Conservation (phyloP, 352 stramenopile genomes). For the Globisporangium cystogenes region DNA sequence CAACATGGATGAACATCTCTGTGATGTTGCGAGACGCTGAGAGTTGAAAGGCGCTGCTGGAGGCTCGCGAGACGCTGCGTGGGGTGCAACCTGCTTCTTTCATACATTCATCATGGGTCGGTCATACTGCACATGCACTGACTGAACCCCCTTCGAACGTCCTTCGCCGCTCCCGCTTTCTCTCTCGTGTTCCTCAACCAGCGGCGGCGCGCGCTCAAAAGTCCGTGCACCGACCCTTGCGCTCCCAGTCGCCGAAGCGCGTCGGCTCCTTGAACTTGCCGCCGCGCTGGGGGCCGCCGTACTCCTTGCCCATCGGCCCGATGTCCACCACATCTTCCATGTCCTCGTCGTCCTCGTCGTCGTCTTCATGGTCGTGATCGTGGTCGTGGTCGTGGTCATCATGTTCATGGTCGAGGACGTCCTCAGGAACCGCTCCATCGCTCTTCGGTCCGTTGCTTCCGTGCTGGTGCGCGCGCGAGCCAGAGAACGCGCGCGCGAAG, state of each 20-base stretch:
- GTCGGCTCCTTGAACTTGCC: constrained; percentile 94
- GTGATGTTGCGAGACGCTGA: no score
- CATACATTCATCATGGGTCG: no score
- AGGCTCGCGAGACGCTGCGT: no score
- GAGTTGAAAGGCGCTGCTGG: no score
- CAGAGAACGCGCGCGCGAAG: constrained; percentile 21
- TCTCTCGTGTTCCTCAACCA: no score
- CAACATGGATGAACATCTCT: no score
- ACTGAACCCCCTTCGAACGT: no score
- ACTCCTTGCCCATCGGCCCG: constrained; percentile 88
- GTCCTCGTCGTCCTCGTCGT: constrained; percentile 61
- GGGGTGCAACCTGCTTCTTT: no score
- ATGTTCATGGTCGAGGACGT: constrained; percentile 14
- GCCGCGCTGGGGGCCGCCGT: constrained; percentile 90
- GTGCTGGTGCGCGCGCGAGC: constrained; percentile 19
- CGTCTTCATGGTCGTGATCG: constrained; percentile 23
- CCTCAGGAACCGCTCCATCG: neutral
- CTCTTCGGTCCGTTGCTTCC: constrained; percentile 8
- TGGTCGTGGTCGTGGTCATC: constrained; percentile 18
- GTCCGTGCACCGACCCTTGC: constrained; percentile 95
- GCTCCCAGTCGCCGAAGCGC: constrained; percentile 97
- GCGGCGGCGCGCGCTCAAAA: constrained; percentile 86
- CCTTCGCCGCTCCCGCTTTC: no score
- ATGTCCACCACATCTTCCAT: constrained; percentile 93
- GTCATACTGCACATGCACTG: no score